Conservation (phyloP, 164 flowering plant species). For the Vitis labrusca region DNA sequence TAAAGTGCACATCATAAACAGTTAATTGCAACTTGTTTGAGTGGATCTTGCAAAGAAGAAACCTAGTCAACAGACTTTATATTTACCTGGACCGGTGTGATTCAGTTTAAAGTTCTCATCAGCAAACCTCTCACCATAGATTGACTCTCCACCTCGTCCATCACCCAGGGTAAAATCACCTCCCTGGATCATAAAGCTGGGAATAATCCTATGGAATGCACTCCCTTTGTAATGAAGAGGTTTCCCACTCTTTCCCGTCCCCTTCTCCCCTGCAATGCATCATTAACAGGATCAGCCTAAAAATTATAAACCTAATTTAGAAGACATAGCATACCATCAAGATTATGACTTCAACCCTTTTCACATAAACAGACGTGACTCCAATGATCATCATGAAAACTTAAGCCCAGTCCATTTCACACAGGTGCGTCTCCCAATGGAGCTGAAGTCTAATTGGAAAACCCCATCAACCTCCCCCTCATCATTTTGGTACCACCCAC, state of each 20-base stretch:
- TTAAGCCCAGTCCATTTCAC: too few species aligned
- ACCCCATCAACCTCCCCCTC: too few species aligned
- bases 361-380: too few species aligned
- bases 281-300: too few species aligned
- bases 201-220: conserved; percentile 67
- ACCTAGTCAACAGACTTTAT: background rate
- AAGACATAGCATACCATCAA: too few species aligned
- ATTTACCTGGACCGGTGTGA: conserved; percentile 64
- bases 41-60: background rate
- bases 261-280: conserved; percentile 59
- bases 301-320: too few species aligned
- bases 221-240: conserved; percentile 69
- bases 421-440: too few species aligned
- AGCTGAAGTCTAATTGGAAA: too few species aligned
- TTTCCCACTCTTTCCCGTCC: conserved; percentile 55
- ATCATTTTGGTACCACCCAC: too few species aligned
- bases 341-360: too few species aligned
- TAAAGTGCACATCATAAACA: background rate
- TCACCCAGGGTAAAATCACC: conserved; percentile 73
- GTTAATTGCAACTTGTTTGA: background rate
- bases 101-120: conserved; percentile 72
- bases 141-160: conserved; percentile 80
- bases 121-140: conserved; percentile 55
- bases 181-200: conserved; percentile 74
- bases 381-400: too few species aligned